These are phyloP conservation scores for Penicillium palitans DNA, from an alignment of 2,329 filamentous ascomycete species.

Conservation along the genomic window DNA sequence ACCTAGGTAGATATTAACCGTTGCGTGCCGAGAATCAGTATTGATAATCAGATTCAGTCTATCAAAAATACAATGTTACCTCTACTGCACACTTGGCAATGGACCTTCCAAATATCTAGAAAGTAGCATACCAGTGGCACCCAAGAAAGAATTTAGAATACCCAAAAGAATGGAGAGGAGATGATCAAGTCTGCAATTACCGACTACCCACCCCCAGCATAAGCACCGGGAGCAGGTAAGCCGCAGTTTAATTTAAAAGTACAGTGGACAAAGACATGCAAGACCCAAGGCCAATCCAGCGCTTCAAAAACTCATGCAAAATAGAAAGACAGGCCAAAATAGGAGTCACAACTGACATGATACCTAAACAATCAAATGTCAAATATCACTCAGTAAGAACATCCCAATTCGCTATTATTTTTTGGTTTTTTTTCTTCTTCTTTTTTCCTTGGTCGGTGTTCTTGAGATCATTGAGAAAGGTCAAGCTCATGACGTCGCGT, in stretches of 20 bases:
- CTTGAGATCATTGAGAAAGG: constrained; percentile 24
- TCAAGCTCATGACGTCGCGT: constrained; percentile 35
- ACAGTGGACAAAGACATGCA: constrained; percentile 38
- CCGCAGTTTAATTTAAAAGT: constrained; percentile 32
- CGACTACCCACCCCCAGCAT: constrained; percentile 24
- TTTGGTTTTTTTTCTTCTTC: constrained; percentile 3
- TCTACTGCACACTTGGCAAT: neutral
- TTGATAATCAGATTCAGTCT: neutral
- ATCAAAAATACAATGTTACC: neutral
- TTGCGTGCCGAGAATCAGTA: neutral
- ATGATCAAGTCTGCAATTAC: constrained; percentile 34
- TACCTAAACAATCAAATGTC: constrained; percentile 6
- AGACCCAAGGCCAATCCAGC: constrained; percentile 32
- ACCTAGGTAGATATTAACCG: neutral
- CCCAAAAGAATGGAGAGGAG: constrained; percentile 28
- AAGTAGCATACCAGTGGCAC: neutral
- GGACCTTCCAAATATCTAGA: neutral
- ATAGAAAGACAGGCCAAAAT: constrained; percentile 10
- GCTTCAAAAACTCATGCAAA: constrained; percentile 32
- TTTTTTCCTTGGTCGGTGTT: constrained; percentile 25
- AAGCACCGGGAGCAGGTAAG: constrained; percentile 16
- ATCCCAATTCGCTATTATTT: constrained; percentile 12
- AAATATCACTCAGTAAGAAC: constrained; percentile 1
- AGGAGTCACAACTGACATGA: neutral
- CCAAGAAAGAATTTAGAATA: neutral